phyloP scores from a whole-genome alignment of 179 eudicot genomes.

The Camellia oleifera region DNA sequence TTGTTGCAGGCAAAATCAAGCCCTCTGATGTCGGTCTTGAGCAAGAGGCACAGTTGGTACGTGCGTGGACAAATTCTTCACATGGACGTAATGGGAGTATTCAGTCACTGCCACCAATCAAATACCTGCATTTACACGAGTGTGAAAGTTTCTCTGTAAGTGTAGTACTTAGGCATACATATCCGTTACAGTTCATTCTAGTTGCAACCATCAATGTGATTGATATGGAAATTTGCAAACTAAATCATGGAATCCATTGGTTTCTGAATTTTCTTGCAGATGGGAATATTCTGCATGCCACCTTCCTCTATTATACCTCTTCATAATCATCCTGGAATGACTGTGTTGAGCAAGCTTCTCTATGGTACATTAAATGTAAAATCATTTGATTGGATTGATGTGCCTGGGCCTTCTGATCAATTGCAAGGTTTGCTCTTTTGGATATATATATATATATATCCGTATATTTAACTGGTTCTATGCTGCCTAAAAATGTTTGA shows the following conservation, averaged over 20 bases:
- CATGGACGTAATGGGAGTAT: slow-evolving; percentile 60
- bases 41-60: slow-evolving; percentile 84
- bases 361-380: slow-evolving; percentile 77
- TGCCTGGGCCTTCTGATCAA: slow-evolving; percentile 59
- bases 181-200: slow-evolving; percentile 3
- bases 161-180: slow-evolving; percentile 3
- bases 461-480: slow-evolving; percentile 6
- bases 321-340: slow-evolving; percentile 99
- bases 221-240: slow-evolving; percentile 4
- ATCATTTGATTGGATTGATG: slow-evolving; percentile 87
- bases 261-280: slow-evolving; percentile 45
- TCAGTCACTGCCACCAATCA: slow-evolving; percentile 64
- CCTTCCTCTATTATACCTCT: slow-evolving; percentile 89
- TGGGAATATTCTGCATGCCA: slow-evolving; percentile 96
- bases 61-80: slow-evolving; percentile 59
- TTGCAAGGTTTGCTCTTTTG: slow-evolving; percentile 47
- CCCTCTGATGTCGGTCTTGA: slow-evolving; percentile 97
- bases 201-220: not conserved
- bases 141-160: slow-evolving; percentile 90
- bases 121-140: slow-evolving; percentile 82
- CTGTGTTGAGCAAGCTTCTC: slow-evolving; percentile 93
- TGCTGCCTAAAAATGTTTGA: slow-evolving; percentile 7
- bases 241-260: not conserved
- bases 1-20: slow-evolving; percentile 75
- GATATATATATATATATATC: not conserved